These are phyloP conservation scores for Plasmodium coatneyi DNA, from an alignment of 169 alveolate species.

Conservation along the genomic window DNA sequence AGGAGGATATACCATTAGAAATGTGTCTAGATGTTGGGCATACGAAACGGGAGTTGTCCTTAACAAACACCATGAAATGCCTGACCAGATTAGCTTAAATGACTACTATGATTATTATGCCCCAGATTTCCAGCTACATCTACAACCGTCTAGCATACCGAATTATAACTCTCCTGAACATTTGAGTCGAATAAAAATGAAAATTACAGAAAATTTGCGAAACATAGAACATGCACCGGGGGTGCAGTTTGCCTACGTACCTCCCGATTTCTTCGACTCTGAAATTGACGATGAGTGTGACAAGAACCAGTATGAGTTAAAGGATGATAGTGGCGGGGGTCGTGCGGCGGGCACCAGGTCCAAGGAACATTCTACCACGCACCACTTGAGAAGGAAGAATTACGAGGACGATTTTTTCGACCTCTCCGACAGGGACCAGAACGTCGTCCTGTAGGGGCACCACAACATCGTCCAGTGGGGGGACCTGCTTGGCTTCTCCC, in stretches of 20 bases:
- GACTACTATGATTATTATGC: constrained; percentile 97
- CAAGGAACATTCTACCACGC: constrained; percentile 72
- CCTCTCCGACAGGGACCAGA: constrained; percentile 85
- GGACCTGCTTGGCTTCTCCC: no score
- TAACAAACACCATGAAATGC: constrained; percentile 90
- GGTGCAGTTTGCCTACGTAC: constrained; percentile 92
- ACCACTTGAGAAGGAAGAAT: constrained; percentile 82
- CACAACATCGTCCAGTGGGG: no score
- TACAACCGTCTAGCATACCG: constrained; percentile 92
- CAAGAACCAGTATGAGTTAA: constrained; percentile 78
- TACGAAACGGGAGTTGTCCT: constrained; percentile 98
- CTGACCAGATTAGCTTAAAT: constrained; percentile 93
- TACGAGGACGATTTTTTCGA: constrained; percentile 81
- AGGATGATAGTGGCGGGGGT: constrained; percentile 84
- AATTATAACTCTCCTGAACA: constrained; percentile 96
- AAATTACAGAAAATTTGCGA: constrained; percentile 93
- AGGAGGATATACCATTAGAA: constrained; percentile 99
- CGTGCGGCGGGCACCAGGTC: constrained; percentile 54
- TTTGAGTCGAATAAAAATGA: constrained; percentile 91
- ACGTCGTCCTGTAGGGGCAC: background rate
- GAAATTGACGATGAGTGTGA: constrained; percentile 84
- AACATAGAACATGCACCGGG: constrained; percentile 97
- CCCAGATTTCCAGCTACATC: constrained; percentile 96
- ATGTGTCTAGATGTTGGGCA: constrained; percentile 99
- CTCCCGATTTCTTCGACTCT: constrained; percentile 89